Conservation (phyloP, 139 green algal genomes). For the Spirogloea muscicola region DNA sequence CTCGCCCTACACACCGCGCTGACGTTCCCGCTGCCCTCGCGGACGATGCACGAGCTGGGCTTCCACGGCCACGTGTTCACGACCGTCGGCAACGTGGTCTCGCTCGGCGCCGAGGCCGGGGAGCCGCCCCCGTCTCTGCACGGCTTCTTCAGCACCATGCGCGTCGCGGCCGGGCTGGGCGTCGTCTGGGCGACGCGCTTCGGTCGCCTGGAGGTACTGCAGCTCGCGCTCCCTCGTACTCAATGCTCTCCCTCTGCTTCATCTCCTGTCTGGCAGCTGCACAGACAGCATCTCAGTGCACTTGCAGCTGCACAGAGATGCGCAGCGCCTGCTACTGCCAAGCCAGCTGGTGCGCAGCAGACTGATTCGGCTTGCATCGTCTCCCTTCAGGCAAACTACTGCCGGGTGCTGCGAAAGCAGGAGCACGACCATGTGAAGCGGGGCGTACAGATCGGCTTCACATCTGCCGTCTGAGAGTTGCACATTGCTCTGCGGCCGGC, state of each 20-base stretch:
- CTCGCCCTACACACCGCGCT: conserved; percentile 6
- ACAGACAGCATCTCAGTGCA: too few species aligned
- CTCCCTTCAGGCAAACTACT: conserved; percentile 30
- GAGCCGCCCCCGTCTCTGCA: not conserved
- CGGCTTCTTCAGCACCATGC: conserved; percentile 6
- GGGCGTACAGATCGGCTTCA: conserved; percentile 20
- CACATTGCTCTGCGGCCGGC: too few species aligned
- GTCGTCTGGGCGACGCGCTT: conserved; percentile 25
- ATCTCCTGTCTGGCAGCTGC: too few species aligned
- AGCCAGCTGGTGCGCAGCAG: too few species aligned
- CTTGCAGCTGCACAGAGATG: too few species aligned
- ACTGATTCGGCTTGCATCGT: not conserved
- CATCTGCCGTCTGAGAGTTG: not conserved
- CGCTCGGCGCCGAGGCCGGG: conserved; percentile 2
- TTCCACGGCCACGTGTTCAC: conserved; percentile 35
- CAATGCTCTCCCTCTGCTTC: too few species aligned
- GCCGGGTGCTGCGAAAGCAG: conserved; percentile 18
- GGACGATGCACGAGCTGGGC: not conserved
- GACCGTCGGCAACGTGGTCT: conserved; percentile 15
- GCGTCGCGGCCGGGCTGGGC: conserved; percentile 11
- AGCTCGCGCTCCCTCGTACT: too few species aligned
- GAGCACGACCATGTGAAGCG: conserved; percentile 14
- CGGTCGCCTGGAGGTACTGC: conserved; percentile 43
- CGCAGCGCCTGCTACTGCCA: too few species aligned
- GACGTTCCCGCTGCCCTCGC: conserved; percentile 32